Evolutionary conservation across 2,329 filamentous ascomycete species (phyloP).

Genomic region (Clonostachys byssicola): DNA sequence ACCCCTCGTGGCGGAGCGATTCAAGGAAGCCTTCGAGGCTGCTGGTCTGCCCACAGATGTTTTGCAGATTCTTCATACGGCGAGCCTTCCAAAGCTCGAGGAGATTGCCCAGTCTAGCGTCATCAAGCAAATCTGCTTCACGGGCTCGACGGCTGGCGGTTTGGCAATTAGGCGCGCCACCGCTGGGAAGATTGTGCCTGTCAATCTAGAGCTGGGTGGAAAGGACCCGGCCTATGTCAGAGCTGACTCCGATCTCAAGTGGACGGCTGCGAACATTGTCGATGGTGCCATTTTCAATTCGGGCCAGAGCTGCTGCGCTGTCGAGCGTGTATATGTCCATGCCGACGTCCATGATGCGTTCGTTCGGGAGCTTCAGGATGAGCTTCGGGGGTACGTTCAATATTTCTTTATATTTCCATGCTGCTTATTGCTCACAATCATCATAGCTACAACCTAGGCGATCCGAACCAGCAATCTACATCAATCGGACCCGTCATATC

Average conservation of each 20-base stretch:
- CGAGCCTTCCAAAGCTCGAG: slow-evolving; percentile 73
- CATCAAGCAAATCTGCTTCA: slow-evolving; percentile 84
- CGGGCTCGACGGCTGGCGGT: slow-evolving; percentile 85
- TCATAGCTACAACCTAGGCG: slow-evolving; percentile 73
- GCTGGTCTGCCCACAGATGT: slow-evolving; percentile 83
- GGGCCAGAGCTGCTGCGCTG: slow-evolving; percentile 93
- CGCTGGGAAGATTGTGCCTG: slow-evolving; percentile 75
- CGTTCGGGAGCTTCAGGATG: slow-evolving; percentile 71
- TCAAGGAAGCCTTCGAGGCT: slow-evolving; percentile 70
- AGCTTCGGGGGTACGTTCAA: slow-evolving; percentile 53
- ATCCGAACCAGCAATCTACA: slow-evolving; percentile 74
- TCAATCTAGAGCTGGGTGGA: slow-evolving; percentile 87
- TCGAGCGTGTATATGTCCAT: slow-evolving; percentile 90
- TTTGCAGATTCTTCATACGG: slow-evolving; percentile 89
- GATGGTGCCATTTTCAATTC: slow-evolving; percentile 98
- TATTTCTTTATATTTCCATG: background rate
- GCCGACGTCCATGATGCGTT: slow-evolving; percentile 81
- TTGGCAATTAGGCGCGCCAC: slow-evolving; percentile 82
- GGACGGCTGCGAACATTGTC: slow-evolving; percentile 91
- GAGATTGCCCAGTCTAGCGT: slow-evolving; percentile 72
- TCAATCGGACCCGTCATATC: slow-evolving; percentile 89
- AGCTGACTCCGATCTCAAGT: slow-evolving; percentile 78
- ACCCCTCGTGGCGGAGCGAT: slow-evolving; percentile 83
- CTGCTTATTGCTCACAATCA: too few relatives aligned
- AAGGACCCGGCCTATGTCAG: slow-evolving; percentile 93